phyloP scores from a whole-genome alignment of 2,329 filamentous ascomycete genomes.

The Colletotrichum siamense region DNA sequence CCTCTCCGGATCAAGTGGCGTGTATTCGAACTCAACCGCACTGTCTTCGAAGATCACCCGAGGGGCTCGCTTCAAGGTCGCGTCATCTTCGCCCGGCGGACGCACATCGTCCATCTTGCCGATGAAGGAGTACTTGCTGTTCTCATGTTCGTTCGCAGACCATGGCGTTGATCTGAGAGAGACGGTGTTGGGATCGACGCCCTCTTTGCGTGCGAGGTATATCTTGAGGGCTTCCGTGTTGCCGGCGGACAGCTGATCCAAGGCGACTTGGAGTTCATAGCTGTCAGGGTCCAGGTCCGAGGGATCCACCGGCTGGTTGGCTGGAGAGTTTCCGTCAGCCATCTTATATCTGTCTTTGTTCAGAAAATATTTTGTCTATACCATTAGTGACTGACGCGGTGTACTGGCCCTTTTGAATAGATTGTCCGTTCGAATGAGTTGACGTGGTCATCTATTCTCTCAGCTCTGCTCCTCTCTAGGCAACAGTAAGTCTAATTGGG shows the following conservation, averaged over 20 bases:
- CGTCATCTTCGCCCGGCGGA: neutral
- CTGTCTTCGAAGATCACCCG: neutral
- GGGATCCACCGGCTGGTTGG: neutral
- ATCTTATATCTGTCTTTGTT: neutral
- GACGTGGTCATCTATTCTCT: neutral
- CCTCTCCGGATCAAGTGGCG: neutral
- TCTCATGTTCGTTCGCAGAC: neutral
- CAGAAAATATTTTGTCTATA: neutral
- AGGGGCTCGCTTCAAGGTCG: neutral
- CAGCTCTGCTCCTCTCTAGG: neutral
- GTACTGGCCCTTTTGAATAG: neutral
- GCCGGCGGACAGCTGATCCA: slow-evolving; percentile 4
- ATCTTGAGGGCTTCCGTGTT: neutral
- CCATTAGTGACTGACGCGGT: accelerated
- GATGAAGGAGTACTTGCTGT: neutral
- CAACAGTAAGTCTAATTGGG: neutral
- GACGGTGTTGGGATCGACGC: neutral
- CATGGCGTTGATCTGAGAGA: neutral
- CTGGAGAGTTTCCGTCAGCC: neutral
- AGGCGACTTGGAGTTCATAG: neutral
- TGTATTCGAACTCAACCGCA: neutral
- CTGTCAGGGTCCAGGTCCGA: neutral
- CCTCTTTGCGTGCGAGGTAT: neutral
- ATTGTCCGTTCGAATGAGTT: neutral
- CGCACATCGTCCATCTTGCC: neutral